A percentile compares a stretch with the other conserved stretches of the same genome.
Conservation (phyloP, 2,329 filamentous ascomycete species). For the Colletotrichum sidae region DNA sequence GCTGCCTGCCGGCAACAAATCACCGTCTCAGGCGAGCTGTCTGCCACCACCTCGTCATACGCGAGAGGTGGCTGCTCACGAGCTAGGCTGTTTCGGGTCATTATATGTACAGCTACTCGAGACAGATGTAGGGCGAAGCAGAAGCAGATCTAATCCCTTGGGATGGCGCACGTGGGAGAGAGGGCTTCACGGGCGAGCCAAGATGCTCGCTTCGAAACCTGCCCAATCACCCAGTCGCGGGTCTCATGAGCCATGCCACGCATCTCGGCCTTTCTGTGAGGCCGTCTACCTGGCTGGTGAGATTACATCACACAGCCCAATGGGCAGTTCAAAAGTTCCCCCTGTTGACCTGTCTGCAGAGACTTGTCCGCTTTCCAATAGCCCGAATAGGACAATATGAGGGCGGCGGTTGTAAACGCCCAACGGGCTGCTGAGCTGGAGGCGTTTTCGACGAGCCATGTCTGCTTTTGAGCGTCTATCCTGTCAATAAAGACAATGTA, state of each 20-base stretch:
- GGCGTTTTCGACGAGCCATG: neutral
- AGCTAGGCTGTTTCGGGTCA: neutral
- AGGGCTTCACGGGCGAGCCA: neutral
- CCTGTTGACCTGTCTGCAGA: neutral
- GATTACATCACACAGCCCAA: too few relatives aligned
- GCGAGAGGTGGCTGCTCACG: neutral
- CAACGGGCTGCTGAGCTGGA: neutral
- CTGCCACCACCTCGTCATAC: neutral
- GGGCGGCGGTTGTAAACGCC: constrained; percentile 3
- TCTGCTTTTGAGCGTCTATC: neutral
- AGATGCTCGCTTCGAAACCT: constrained; percentile 1
- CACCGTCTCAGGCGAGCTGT: too few relatives aligned
- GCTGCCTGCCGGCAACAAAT: neutral
- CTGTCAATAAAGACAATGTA: neutral
- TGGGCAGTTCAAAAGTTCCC: neutral
- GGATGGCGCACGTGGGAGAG: neutral
- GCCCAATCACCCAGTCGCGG: neutral
- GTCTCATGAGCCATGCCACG: neutral
- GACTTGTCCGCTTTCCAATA: neutral
- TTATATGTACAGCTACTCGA: neutral
- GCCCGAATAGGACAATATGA: constrained; percentile 1
- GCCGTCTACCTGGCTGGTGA: too few relatives aligned
- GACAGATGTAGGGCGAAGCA: neutral
- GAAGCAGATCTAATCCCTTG: neutral
- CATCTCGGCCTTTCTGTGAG: neutral